A percentile compares a stretch with the other conserved stretches of the same genome.
Conservation (phyloP, 768 basidiomycete genomes). For the Termitomyces sp. region DNA sequence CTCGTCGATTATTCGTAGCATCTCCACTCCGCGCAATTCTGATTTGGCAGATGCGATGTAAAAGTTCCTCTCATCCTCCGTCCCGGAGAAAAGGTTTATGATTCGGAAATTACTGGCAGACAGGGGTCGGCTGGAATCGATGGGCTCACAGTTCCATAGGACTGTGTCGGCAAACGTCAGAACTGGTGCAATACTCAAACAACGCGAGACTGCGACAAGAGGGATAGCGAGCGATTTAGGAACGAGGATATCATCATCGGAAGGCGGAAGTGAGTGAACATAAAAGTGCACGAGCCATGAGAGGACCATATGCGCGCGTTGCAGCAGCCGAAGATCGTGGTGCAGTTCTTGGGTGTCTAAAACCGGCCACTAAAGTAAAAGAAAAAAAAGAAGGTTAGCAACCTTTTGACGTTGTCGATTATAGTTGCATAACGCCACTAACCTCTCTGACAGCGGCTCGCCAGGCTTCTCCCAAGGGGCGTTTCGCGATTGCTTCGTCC, state of each 20-base stretch:
- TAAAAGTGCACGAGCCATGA: slow-evolving; percentile 91
- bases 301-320: slow-evolving; percentile 87
- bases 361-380: slow-evolving; percentile 61
- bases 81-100: slow-evolving; percentile 76
- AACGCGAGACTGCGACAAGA: slow-evolving; percentile 67
- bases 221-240: slow-evolving; percentile 79
- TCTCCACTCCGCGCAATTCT: slow-evolving; percentile 84
- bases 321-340: slow-evolving; percentile 56
- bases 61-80: slow-evolving; percentile 82
- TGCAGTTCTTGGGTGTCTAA: slow-evolving; percentile 55
- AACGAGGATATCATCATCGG: slow-evolving; percentile 47
- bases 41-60: slow-evolving; percentile 81
- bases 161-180: slow-evolving; percentile 96
- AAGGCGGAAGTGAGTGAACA: slow-evolving; percentile 69
- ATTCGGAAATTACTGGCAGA: slow-evolving; percentile 74
- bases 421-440: slow-evolving; percentile 27
- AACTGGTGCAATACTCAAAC: slow-evolving; percentile 86
- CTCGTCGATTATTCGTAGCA: slow-evolving; percentile 84
- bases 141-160: slow-evolving; percentile 83
- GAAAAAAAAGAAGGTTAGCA: slow-evolving; percentile 11
- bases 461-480: slow-evolving; percentile 65
- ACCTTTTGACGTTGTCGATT: slow-evolving; percentile 8
- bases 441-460: slow-evolving; percentile 60
- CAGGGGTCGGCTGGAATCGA: slow-evolving; percentile 54
- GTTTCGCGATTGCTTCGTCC: slow-evolving; percentile 44